Base-by-base conservation (phyloP, 2,329 filamentous ascomycete species). In the Calonectria naviculata region DNA sequence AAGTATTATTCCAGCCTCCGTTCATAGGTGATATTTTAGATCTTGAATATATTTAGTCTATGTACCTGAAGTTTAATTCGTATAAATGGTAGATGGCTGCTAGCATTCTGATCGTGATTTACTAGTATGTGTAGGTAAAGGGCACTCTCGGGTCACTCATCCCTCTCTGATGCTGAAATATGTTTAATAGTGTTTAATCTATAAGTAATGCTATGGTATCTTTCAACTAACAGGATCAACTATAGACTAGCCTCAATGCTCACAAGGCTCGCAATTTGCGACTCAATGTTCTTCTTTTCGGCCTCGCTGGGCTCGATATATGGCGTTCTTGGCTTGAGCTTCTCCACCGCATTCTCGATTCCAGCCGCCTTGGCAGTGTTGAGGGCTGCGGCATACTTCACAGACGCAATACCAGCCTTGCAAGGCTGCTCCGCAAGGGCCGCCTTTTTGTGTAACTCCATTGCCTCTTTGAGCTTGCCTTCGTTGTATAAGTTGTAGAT, bases 361-460 rank as follows among this genome's bases (percentile, higher is more conserved):
- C 90, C 91, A 1, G 92, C 91, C 41, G 82, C 82, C 71, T 83
- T 86, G 3, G 91, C 92, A 38, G 89, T 90, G 72, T 88, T 90
- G 19, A 91, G 81, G 6, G 89, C 87, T 0, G 90, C 90, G 0
- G 91, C 92, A 79, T 92, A 93, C 82, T 94, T 94, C 17, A 89
- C 90, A 6, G 87, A 86, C 7, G 91, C 90, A 76, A 94, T 92
- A 2, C 92, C 92, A 7, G 88, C 86, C 81, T 94, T 93, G 77
- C 89, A 89, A 1, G 89, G 88, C 69, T 88, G 89, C 79, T 94
- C 92, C 0, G 91, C 91, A 42, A 93, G 81, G 2, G 91, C 90
- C 0, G 91, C 89, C 79, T 87, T 89, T 71, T 87, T 84, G 76
- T 94, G 92, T 78, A 94, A 77, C 54, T 84, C 85, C 75, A 93